phyloP scores from a whole-genome alignment of 768 basidiomycete genomes.

The Boletus sp. region DNA sequence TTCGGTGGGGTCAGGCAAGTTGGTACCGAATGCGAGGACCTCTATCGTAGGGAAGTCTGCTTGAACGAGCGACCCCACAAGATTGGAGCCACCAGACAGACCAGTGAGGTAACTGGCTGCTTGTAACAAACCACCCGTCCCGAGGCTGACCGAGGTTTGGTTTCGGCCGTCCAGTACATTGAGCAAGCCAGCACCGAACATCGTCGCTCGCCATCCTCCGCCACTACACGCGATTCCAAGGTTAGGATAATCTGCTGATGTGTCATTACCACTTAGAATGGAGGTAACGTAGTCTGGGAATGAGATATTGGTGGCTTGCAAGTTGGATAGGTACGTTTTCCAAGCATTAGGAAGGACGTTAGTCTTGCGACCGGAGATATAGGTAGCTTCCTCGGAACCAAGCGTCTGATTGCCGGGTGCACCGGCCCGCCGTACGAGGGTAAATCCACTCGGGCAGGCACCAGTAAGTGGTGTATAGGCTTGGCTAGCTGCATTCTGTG shows the following conservation, averaged over 20 bases:
- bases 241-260: too few species aligned
- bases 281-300: too few species aligned
- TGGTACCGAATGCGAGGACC: neutral
- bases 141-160: too few species aligned
- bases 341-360: too few species aligned
- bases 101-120: neutral
- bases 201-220: too few species aligned
- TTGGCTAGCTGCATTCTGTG: neutral
- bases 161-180: too few species aligned
- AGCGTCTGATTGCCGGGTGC: neutral
- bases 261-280: too few species aligned
- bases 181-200: too few species aligned
- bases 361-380: too few species aligned
- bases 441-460: neutral
- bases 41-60: too few species aligned
- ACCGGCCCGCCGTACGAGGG: neutral
- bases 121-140: neutral
- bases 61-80: neutral
- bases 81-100: neutral
- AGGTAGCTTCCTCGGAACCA: too few species aligned
- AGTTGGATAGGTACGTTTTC: neutral
- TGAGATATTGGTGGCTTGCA: neutral
- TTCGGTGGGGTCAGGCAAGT: neutral
- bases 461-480: neutral
- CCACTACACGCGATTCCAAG: too few species aligned